Conservation (phyloP, 257 asterid genomes). For the Coffea eugenioides region DNA sequence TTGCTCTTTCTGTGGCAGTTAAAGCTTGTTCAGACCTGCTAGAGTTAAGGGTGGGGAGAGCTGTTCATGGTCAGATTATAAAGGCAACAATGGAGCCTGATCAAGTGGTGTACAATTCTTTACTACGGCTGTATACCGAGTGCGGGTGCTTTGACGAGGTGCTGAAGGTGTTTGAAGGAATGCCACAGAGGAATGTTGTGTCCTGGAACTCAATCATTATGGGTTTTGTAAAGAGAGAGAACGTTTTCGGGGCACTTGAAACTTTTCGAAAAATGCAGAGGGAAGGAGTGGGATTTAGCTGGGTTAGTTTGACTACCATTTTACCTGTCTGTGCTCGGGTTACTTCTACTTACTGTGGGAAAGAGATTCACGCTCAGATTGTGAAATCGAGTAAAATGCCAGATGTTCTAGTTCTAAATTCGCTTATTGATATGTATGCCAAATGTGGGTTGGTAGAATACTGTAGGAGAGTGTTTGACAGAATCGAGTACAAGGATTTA, state of each 20-base stretch:
- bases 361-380: conserved; percentile 43
- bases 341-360: conserved; percentile 36
- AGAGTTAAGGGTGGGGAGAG: conserved; percentile 33
- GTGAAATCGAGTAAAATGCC: conserved; percentile 35
- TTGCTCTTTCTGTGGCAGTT: conserved; percentile 38
- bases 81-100: conserved; percentile 36
- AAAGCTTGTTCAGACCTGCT: conserved; percentile 39
- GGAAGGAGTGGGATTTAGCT: conserved; percentile 42
- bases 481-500: conserved; percentile 34
- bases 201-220: conserved; percentile 46
- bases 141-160: conserved; percentile 40
- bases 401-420: conserved; percentile 36
- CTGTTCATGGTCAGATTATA: conserved; percentile 41
- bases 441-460: conserved; percentile 44
- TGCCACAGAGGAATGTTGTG: conserved; percentile 49
- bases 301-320: conserved; percentile 46
- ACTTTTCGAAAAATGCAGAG: conserved; percentile 43
- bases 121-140: conserved; percentile 40
- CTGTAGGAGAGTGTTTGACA: conserved; percentile 38
- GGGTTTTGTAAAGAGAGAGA: conserved; percentile 37
- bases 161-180: conserved; percentile 40
- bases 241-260: conserved; percentile 39
- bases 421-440: conserved; percentile 47
- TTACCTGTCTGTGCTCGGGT: conserved; percentile 34
- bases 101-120: conserved; percentile 52